A percentile compares a stretch with the other conserved stretches of the same genome.
phyloP scores from a whole-genome alignment of 2,329 filamentous ascomycete species.

The Hyphodiscus sp. region DNA sequence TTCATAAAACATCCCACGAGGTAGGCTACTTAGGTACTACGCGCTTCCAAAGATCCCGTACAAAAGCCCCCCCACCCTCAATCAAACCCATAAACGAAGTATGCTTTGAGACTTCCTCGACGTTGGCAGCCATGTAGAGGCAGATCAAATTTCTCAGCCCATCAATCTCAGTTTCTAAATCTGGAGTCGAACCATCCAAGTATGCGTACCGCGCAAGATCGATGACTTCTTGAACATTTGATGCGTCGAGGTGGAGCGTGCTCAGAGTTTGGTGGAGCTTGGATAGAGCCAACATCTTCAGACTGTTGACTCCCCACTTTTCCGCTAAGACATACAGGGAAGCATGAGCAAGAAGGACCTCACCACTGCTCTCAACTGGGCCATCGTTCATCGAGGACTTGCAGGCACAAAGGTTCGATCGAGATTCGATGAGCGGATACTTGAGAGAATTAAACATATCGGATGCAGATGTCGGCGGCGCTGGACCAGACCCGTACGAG shows the following conservation, averaged over 20 bases:
- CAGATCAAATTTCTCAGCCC: too few species aligned
- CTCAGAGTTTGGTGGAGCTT: constrained; percentile 16
- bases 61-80: constrained; percentile 13
- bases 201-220: too few species aligned
- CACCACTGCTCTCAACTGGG: constrained; percentile 11
- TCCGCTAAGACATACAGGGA: constrained; percentile 16
- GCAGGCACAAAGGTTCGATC: too few species aligned
- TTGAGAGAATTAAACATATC: too few species aligned
- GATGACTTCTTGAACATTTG: constrained; percentile 14
- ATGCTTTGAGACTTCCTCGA: too few species aligned
- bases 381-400: constrained; percentile 1
- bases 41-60: constrained; percentile 17
- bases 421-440: too few species aligned
- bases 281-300: constrained; percentile 16
- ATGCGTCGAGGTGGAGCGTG: constrained; percentile 11
- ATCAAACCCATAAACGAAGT: constrained; percentile 3
- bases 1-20: not conserved
- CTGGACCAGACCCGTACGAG: too few species aligned
- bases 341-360: constrained; percentile 16
- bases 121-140: too few species aligned
- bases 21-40: constrained; percentile 14
- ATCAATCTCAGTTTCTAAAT: too few species aligned
- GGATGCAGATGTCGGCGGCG: too few species aligned
- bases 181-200: too few species aligned
- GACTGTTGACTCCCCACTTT: constrained; percentile 15